Percentiles rank a stretch among this genome's conserved stretches.
Conservation (phyloP, 352 stramenopile genomes). For the Phytophthora tentaculata region DNA sequence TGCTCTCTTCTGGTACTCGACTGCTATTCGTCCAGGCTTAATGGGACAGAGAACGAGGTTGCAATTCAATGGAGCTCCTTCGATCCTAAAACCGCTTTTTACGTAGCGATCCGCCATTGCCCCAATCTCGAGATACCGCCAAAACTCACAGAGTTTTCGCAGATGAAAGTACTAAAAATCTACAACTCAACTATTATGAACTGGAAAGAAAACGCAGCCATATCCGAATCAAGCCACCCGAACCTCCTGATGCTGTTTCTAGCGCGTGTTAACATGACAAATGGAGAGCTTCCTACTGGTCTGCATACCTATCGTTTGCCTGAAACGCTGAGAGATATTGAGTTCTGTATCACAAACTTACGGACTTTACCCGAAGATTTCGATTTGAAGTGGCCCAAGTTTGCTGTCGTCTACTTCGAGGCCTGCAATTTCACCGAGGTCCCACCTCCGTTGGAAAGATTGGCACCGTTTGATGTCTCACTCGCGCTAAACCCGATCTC, state of each 20-base stretch:
- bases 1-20: slow-evolving; percentile 39
- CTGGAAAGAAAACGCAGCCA: slow-evolving; percentile 33
- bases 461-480: slow-evolving; percentile 14
- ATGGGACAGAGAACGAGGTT: slow-evolving; percentile 17
- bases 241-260: slow-evolving; percentile 37
- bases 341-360: too few species aligned
- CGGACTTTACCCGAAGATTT: not conserved
- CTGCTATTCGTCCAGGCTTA: slow-evolving; percentile 19
- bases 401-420: not conserved
- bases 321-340: too few species aligned
- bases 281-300: too few species aligned
- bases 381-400: not conserved
- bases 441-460: slow-evolving; percentile 6
- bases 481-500: slow-evolving; percentile 26
- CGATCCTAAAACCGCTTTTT: slow-evolving; percentile 17
- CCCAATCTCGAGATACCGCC: slow-evolving; percentile 35
- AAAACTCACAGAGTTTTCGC: slow-evolving; percentile 34
- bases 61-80: slow-evolving; percentile 13
- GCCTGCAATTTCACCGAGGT: slow-evolving; percentile 11
- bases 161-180: slow-evolving; percentile 43
- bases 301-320: too few species aligned
- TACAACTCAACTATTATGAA: slow-evolving; percentile 51
- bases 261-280: slow-evolving; percentile 19
- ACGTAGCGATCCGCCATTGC: slow-evolving; percentile 52
- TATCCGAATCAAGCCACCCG: slow-evolving; percentile 34